phyloP scores from a whole-genome alignment of 2,329 filamentous ascomycete species.

The Triangularia setosa region DNA sequence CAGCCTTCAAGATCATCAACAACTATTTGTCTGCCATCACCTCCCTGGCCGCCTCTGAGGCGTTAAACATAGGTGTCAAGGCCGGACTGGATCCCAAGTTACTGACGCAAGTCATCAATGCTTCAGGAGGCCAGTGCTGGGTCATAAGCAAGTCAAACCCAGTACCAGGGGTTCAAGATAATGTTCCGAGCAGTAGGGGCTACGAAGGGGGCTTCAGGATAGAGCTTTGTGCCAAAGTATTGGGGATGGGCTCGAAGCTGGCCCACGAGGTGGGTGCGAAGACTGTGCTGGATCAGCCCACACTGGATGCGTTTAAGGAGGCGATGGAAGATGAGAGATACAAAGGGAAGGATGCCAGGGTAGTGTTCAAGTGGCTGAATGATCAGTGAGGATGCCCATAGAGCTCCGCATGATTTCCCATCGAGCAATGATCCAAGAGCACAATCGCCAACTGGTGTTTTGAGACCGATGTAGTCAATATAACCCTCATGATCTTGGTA shows the following conservation, averaged over 20 bases:
- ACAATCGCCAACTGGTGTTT: no score
- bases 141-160: slow-evolving; percentile 33
- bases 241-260: slow-evolving; percentile 29
- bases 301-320: slow-evolving; percentile 28
- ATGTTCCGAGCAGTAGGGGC: slow-evolving; percentile 29
- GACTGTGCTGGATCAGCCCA: slow-evolving; percentile 29
- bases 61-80: slow-evolving; percentile 37
- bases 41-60: slow-evolving; percentile 47
- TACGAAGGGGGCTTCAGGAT: slow-evolving; percentile 33
- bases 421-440: no score
- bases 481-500: no score
- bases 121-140: slow-evolving; percentile 53
- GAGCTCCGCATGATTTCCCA: no score
- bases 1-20: slow-evolving; percentile 69
- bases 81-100: slow-evolving; percentile 38
- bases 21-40: slow-evolving; percentile 70
- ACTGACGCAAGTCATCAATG: slow-evolving; percentile 65
- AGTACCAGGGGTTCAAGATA: slow-evolving; percentile 30
- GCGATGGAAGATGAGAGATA: slow-evolving; percentile 30
- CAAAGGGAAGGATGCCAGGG: slow-evolving; percentile 31
- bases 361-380: slow-evolving; percentile 33
- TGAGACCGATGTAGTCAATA: no score
- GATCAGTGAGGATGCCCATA: slow-evolving; percentile 7
- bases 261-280: slow-evolving; percentile 29
- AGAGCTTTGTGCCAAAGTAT: slow-evolving; percentile 31